Evolutionary conservation across 495 filamentous ascomycete genomes (phyloP).

Genomic region (Aspergillus sclerotioniger): DNA sequence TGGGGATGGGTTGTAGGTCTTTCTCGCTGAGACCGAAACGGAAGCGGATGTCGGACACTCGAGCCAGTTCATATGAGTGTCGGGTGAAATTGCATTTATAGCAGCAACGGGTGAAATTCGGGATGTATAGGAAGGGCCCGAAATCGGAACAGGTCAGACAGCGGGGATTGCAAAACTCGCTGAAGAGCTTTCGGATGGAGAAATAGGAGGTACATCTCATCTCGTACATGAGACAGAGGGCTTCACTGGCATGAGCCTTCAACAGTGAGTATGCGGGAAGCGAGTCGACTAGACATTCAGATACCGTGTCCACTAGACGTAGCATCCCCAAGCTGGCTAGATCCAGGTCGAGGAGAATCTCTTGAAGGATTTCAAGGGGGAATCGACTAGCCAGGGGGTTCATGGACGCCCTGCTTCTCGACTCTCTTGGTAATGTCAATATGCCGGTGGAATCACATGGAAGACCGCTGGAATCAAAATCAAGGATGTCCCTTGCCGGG

Average conservation of each 20-base stretch:
- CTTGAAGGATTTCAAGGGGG: conserved; percentile 10
- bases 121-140: conserved; percentile 15
- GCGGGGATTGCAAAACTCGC: conserved; percentile 16
- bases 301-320: conserved; percentile 10
- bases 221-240: conserved; percentile 10
- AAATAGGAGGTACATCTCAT: conserved; percentile 1
- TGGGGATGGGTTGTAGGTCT: conserved; percentile 7
- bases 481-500: too few relatives aligned
- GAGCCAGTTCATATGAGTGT: conserved; percentile 4
- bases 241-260: conserved; percentile 8
- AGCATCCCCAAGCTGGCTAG: conserved; percentile 10
- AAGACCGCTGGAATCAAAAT: too few relatives aligned
- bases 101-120: conserved; percentile 10
- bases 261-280: conserved; percentile 13
- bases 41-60: neutral
- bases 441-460: too few relatives aligned
- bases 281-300: conserved; percentile 7
- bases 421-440: too few relatives aligned
- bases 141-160: conserved; percentile 14
- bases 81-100: conserved; percentile 8
- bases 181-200: conserved; percentile 8
- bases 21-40: neutral
- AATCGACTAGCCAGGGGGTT: neutral
- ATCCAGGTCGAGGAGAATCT: conserved; percentile 13
- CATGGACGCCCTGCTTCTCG: too few relatives aligned